Conservation (phyloP, 2,329 filamentous ascomycete species). For the Scorias spongiosa region DNA sequence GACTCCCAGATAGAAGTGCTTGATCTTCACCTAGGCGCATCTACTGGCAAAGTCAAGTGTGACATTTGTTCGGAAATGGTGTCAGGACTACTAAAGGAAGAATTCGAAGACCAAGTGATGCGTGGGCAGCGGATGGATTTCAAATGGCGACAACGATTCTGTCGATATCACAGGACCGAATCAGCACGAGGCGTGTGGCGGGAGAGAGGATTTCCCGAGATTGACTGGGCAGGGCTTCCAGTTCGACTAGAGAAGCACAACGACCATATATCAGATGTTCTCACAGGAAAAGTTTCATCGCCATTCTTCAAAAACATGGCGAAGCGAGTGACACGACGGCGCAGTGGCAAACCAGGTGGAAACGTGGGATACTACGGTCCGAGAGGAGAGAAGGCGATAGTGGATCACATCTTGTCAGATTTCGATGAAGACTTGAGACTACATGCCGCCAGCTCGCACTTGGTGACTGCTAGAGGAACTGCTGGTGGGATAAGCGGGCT, state of each 20-base stretch:
- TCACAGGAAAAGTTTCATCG: constrained; percentile 8
- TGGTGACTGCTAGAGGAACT: constrained; percentile 17
- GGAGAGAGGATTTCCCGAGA: constrained; percentile 17
- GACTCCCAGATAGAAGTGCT: background rate
- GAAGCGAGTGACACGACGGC: background rate
- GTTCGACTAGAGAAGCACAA: constrained; percentile 14
- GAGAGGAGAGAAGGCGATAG: constrained; percentile 20
- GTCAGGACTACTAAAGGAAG: constrained; percentile 10
- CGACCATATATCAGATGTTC: constrained; percentile 9
- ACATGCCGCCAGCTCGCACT: constrained; percentile 14
- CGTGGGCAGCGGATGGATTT: constrained; percentile 11
- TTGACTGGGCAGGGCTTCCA: constrained; percentile 17
- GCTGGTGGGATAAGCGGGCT: constrained; percentile 21
- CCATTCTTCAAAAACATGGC: background rate
- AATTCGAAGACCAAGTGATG: constrained; percentile 15
- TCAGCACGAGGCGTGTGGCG: constrained; percentile 15
- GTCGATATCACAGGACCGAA: constrained; percentile 15
- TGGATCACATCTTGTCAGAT: constrained; percentile 16
- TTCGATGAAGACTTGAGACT: constrained; percentile 15
- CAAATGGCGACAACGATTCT: constrained; percentile 20
- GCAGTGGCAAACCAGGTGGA: constrained; percentile 1
- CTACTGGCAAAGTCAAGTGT: constrained; percentile 4
- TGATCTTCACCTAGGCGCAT: background rate
- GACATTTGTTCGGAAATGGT: constrained; percentile 12
- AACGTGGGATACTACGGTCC: constrained; percentile 22